A percentile compares a stretch with the other conserved stretches of the same genome.
phyloP scores from a whole-genome alignment of 2,329 filamentous ascomycete species.

The Elsinoe batatas region DNA sequence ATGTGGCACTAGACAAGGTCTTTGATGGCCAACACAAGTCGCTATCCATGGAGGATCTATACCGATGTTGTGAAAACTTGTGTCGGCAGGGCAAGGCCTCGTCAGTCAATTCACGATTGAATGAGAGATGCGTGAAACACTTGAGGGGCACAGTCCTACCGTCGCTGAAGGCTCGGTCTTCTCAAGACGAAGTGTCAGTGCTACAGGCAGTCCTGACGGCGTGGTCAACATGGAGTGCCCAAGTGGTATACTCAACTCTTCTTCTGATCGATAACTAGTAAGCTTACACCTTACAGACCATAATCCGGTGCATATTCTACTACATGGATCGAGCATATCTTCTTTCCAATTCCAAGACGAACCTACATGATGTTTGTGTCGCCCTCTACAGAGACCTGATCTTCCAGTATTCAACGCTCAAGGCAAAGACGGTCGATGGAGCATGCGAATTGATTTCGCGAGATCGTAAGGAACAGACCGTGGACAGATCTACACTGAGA shows the following conservation, averaged over 20 bases:
- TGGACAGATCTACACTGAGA: constrained; percentile 56
- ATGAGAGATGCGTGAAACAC: constrained; percentile 56
- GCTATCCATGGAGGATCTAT: constrained; percentile 75
- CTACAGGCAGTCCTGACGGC: constrained; percentile 49
- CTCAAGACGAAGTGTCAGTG: constrained; percentile 52
- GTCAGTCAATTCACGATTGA: constrained; percentile 57
- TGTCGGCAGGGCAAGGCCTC: constrained; percentile 68
- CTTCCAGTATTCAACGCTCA: constrained; percentile 44
- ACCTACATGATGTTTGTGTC: constrained; percentile 74
- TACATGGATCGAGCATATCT: constrained; percentile 88
- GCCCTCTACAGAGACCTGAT: constrained; percentile 59
- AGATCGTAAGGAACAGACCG: constrained; percentile 51
- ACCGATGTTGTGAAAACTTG: constrained; percentile 82
- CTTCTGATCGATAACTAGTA: constrained; percentile 9
- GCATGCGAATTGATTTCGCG: constrained; percentile 66
- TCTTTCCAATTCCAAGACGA: constrained; percentile 59
- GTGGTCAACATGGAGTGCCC: constrained; percentile 71
- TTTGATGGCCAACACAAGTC: constrained; percentile 55
- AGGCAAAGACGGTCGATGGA: constrained; percentile 50
- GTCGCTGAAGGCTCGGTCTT: constrained; percentile 47
- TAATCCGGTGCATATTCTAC: constrained; percentile 81
- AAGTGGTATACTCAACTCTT: constrained; percentile 49
- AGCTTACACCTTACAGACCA: constrained; percentile 41
- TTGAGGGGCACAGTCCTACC: constrained; percentile 47
- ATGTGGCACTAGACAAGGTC: constrained; percentile 61